phyloP scores from a whole-genome alignment of 805 yeast species.

The Lachancea sp. region DNA sequence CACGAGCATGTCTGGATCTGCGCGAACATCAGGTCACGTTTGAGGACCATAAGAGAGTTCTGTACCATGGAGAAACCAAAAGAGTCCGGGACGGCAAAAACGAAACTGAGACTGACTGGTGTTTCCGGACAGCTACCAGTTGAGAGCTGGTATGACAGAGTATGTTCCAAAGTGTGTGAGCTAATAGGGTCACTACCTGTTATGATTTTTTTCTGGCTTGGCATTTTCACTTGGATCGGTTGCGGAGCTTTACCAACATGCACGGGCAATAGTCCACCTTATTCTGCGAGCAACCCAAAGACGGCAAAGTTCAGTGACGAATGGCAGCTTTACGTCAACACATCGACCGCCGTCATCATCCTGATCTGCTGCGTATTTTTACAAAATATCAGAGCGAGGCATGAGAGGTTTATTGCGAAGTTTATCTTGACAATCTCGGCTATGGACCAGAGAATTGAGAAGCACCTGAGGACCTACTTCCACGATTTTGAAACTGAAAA shows the following conservation, averaged over 20 bases:
- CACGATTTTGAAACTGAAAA: conserved; percentile 24
- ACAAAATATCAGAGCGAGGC: conserved; percentile 37
- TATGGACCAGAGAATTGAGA: conserved; percentile 31
- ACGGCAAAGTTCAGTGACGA: conserved; percentile 27
- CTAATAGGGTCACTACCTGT: conserved; percentile 31
- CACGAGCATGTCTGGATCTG: conserved; percentile 25
- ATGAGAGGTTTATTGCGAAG: conserved; percentile 28
- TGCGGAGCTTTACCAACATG: conserved; percentile 31
- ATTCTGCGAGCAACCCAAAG: conserved; percentile 22
- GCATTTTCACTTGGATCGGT: conserved; percentile 36
- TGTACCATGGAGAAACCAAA: not conserved
- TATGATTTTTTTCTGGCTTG: conserved; percentile 34
- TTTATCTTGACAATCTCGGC: conserved; percentile 17
- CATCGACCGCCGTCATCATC: conserved; percentile 36
- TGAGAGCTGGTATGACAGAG: conserved; percentile 32
- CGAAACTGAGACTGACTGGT: not conserved
- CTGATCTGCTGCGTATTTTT: conserved; percentile 34
- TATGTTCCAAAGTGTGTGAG: conserved; percentile 23
- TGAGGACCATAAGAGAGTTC: conserved; percentile 19
- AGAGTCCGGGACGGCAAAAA: not conserved
- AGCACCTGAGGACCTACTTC: conserved; percentile 15
- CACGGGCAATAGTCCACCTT: conserved; percentile 26
- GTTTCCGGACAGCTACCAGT: conserved; percentile 18
- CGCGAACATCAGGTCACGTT: conserved; percentile 28
- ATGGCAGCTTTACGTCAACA: conserved; percentile 40